Evolutionary conservation across 169 alveolate species (phyloP).

Genomic region (Perkinsus chesapeaki): DNA sequence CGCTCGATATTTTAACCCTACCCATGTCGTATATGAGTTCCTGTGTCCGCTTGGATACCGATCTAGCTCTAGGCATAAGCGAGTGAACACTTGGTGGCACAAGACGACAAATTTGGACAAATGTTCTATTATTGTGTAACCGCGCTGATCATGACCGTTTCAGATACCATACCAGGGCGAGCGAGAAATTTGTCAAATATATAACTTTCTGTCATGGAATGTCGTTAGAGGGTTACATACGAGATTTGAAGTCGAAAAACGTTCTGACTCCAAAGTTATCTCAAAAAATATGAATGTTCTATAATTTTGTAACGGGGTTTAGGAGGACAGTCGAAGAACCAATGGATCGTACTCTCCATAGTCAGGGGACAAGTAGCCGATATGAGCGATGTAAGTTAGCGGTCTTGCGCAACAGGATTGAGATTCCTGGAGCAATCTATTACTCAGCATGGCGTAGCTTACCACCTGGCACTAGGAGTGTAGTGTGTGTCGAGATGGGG

Average conservation of each 20-base stretch:
- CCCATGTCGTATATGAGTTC: neutral
- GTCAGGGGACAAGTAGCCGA: no score
- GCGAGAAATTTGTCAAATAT: neutral
- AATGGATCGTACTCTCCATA: no score
- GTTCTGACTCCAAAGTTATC: neutral
- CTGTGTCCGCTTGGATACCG: neutral
- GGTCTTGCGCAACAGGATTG: no score
- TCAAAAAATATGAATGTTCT: neutral
- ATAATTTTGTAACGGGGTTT: neutral
- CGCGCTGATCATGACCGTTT: neutral
- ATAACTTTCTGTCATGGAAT: no score
- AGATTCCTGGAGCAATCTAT: no score
- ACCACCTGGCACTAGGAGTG: no score
- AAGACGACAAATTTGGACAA: neutral
- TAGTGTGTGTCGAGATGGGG: no score
- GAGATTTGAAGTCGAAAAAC: neutral
- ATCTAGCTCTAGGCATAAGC: neutral
- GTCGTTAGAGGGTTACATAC: neutral
- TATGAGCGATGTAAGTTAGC: no score
- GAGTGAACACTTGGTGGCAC: neutral
- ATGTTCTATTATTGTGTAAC: neutral
- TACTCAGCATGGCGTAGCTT: no score
- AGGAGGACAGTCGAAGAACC: no score
- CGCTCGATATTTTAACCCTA: neutral
- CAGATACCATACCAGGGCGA: neutral